These are phyloP conservation scores for Arthrobotrys sinensis DNA, from an alignment of 2,329 filamentous ascomycete species.

Conservation along the genomic window DNA sequence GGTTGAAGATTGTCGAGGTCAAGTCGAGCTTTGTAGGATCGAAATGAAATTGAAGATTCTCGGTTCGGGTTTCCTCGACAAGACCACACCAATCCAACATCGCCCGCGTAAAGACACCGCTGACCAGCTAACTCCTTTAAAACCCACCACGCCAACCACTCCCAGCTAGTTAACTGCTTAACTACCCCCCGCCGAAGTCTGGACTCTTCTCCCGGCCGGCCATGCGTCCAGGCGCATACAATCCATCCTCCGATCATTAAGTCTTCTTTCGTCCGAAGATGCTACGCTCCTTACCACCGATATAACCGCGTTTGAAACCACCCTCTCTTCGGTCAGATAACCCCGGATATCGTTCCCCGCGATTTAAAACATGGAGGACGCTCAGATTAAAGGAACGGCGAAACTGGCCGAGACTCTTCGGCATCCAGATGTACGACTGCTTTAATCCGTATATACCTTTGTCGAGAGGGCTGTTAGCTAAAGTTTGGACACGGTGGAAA, in stretches of 20 bases:
- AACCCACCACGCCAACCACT: slow-evolving; percentile 3
- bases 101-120: neutral
- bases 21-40: neutral
- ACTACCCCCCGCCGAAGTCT: slow-evolving; percentile 14
- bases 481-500: neutral
- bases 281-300: slow-evolving; percentile 29
- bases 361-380: slow-evolving; percentile 74
- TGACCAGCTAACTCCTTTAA: neutral
- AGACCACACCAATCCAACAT: slow-evolving; percentile 2
- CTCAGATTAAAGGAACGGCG: slow-evolving; percentile 73
- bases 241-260: slow-evolving; percentile 1
- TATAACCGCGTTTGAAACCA: slow-evolving; percentile 19
- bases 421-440: slow-evolving; percentile 78
- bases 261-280: slow-evolving; percentile 35
- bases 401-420: slow-evolving; percentile 94
- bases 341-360: slow-evolving; percentile 11
- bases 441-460: neutral
- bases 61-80: slow-evolving; percentile 41
- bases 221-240: slow-evolving; percentile 25
- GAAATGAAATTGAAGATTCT: slow-evolving; percentile 29
- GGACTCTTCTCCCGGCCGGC: slow-evolving; percentile 22
- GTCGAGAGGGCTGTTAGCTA: slow-evolving; percentile 1
- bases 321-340: neutral
- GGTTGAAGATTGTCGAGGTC: neutral
- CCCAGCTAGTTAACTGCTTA: neutral